Evolutionary conservation across 1,284 basidiomycete genomes (phyloP).

Genomic region (Malassezia slooffiae): DNA sequence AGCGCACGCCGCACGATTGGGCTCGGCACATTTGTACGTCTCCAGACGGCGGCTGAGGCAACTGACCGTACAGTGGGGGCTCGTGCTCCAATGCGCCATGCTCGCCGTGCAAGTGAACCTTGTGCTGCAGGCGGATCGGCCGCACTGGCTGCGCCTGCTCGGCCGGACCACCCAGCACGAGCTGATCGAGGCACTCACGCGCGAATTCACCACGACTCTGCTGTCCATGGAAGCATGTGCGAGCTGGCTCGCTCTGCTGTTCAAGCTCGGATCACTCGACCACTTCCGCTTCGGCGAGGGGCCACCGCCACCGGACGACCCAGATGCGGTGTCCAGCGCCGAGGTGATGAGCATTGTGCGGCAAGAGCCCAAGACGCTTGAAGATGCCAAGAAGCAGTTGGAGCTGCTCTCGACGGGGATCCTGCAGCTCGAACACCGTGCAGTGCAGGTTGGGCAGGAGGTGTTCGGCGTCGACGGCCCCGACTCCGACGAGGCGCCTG

Average conservation of each 20-base stretch:
- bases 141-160: not conserved
- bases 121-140: not conserved
- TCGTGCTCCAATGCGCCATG: not conserved
- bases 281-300: conserved; percentile 4
- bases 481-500: too few relatives aligned
- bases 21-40: conserved; percentile 1
- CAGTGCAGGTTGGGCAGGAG: too few relatives aligned
- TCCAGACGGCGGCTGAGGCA: too few relatives aligned
- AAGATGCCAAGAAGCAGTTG: conserved; percentile 6
- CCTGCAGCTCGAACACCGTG: conserved; percentile 5
- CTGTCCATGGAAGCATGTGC: conserved; percentile 4
- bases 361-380: conserved; percentile 6
- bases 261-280: not conserved
- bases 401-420: not conserved
- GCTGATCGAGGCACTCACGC: not conserved
- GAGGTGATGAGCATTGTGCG: conserved; percentile 1
- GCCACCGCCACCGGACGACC: not conserved
- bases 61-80: conserved; percentile 3
- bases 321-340: not conserved
- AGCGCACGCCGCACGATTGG: not conserved
- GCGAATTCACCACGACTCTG: not conserved
- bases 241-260: not conserved
- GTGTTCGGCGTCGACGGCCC: too few relatives aligned
- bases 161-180: not conserved
- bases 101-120: not conserved